A percentile compares a stretch with the other conserved stretches of the same genome.
These are phyloP conservation scores for Phialocephala subalpina DNA, from an alignment of 2,329 filamentous ascomycete species.

Conservation along the genomic window DNA sequence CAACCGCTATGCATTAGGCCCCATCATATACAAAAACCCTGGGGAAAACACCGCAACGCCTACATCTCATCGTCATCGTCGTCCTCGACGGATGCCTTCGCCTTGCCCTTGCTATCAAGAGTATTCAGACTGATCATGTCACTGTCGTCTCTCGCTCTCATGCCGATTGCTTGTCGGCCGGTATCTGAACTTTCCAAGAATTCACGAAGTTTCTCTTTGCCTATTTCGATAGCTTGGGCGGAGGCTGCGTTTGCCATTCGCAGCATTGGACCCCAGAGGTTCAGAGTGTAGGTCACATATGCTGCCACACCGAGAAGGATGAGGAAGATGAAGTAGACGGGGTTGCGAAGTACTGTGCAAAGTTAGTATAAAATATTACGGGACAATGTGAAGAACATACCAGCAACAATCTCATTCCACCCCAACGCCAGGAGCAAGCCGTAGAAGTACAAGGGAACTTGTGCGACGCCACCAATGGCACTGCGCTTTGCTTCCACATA, in stretches of 20 bases:
- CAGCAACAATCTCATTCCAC: conserved; percentile 98
- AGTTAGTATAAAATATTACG: conserved; percentile 23
- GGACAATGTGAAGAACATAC: conserved; percentile 60
- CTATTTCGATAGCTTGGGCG: conserved; percentile 86
- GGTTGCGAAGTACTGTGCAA: conserved; percentile 83
- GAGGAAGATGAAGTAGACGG: conserved; percentile 89
- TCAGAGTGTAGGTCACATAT: conserved; percentile 92
- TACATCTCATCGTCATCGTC: conserved; percentile 56
- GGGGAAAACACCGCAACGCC: neutral
- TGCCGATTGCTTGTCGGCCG: conserved; percentile 81
- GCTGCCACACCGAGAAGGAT: conserved; percentile 78
- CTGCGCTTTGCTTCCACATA: conserved; percentile 98
- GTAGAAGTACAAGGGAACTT: conserved; percentile 96
- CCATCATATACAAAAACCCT: conserved; percentile 21
- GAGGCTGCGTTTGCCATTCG: conserved; percentile 93
- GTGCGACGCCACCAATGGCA: conserved; percentile 92
- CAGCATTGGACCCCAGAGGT: conserved; percentile 94
- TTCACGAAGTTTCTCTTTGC: conserved; percentile 88
- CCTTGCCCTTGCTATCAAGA: conserved; percentile 67
- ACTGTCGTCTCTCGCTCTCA: conserved; percentile 62
- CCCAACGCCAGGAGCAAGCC: conserved; percentile 86
- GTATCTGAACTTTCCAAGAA: conserved; percentile 90
- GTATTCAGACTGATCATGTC: conserved; percentile 65
- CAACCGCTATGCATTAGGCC: conserved; percentile 18
- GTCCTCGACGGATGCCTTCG: conserved; percentile 50